Evolutionary conservation across 345 rosid species (phyloP).

Genomic region (Populus nigra): DNA sequence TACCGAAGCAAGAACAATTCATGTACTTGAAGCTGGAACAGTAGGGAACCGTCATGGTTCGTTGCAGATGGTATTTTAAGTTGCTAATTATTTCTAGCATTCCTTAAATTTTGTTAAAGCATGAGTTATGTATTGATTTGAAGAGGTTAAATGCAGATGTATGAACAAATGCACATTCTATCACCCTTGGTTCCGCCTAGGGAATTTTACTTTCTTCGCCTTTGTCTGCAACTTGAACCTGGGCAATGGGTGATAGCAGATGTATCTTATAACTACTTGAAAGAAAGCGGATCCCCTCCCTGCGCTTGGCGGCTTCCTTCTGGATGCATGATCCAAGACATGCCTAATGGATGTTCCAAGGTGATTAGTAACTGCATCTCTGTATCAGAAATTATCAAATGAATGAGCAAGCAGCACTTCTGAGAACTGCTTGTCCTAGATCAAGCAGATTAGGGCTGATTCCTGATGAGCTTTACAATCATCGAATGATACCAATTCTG

Average conservation of each 20-base stretch:
- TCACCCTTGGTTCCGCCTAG: constrained; percentile 73
- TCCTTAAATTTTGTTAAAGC: neutral
- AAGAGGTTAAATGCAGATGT: constrained; percentile 40
- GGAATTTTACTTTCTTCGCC: constrained; percentile 58
- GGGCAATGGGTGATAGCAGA: constrained; percentile 68
- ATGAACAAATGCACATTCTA: constrained; percentile 55
- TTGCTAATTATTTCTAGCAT: neutral
- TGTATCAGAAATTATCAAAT: neutral
- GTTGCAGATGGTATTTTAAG: constrained; percentile 57
- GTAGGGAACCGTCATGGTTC: constrained; percentile 30
- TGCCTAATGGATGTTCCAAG: constrained; percentile 51
- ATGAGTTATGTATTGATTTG: neutral
- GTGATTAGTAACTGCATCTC: constrained; percentile 24
- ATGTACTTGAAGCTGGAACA: constrained; percentile 36
- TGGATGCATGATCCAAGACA: constrained; percentile 63
- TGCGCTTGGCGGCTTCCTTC: constrained; percentile 73
- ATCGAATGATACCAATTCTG: neutral
- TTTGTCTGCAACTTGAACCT: constrained; percentile 45
- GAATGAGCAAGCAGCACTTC: neutral
- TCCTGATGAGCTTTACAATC: neutral
- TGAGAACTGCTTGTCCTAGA: neutral
- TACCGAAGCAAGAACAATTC: constrained; percentile 42
- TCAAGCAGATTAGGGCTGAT: neutral
- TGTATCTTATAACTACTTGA: constrained; percentile 43
- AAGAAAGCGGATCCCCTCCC: constrained; percentile 12